Percentiles rank a stretch among this genome's conserved stretches.
phyloP scores from a whole-genome alignment of 345 rosid species.

The Murraya koenigii region DNA sequence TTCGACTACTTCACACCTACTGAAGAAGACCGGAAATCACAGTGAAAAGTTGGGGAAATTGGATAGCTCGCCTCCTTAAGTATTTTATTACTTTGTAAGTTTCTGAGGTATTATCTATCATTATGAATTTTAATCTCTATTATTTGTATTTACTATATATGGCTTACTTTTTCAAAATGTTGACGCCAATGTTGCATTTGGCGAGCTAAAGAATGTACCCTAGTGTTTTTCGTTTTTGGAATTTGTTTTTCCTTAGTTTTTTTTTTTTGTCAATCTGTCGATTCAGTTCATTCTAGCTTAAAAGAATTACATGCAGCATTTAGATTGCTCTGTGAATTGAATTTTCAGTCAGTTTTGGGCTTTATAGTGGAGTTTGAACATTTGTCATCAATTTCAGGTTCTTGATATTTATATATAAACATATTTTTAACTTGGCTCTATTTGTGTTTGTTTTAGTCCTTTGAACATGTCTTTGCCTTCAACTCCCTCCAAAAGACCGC shows the following conservation, averaged over 20 bases:
- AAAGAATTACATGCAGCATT: background rate
- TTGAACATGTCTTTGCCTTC: slow-evolving; percentile 42
- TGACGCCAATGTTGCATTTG: background rate
- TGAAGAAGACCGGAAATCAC: background rate
- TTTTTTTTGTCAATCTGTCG: background rate
- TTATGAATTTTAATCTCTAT: background rate
- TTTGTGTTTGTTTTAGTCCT: background rate
- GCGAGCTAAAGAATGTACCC: background rate
- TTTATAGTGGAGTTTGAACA: background rate
- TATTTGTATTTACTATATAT: background rate
- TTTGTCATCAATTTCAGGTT: background rate
- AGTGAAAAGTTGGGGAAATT: background rate
- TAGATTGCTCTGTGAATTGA: background rate
- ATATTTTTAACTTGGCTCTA: background rate
- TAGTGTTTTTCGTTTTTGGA: background rate
- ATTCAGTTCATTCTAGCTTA: background rate
- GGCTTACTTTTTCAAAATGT: background rate
- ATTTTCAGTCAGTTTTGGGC: background rate
- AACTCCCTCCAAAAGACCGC: slow-evolving; percentile 58
- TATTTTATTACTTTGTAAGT: background rate
- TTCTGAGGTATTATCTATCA: background rate
- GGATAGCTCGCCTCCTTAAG: background rate
- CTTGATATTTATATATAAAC: background rate
- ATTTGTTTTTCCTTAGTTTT: background rate
- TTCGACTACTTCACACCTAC: background rate